A percentile compares a stretch with the other conserved stretches of the same genome.
phyloP scores from a whole-genome alignment of 1,284 basidiomycete genomes.

The Lentinula novae-zelandiae region DNA sequence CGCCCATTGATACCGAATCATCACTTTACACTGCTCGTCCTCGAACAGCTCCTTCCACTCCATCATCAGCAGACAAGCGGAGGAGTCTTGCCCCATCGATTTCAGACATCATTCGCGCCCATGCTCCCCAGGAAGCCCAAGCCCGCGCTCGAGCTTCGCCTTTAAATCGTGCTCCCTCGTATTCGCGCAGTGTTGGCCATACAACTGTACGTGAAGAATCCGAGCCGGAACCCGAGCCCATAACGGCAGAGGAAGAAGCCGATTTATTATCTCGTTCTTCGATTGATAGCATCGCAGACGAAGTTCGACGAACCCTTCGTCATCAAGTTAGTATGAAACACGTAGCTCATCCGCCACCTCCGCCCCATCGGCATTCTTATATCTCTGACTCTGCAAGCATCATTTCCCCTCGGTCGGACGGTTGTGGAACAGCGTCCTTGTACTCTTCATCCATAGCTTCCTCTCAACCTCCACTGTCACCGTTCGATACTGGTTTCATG shows the following conservation, averaged over 20 bases:
- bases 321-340: conserved; percentile 48
- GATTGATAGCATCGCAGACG: conserved; percentile 79
- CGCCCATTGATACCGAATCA: conserved; percentile 11
- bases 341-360: conserved; percentile 37
- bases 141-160: conserved; percentile 33
- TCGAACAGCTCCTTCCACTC: conserved; percentile 17
- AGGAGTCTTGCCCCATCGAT: conserved; percentile 66
- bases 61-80: conserved; percentile 24
- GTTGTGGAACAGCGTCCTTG: conserved; percentile 40
- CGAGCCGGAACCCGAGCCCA: conserved; percentile 46
- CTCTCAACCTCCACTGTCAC: conserved; percentile 37
- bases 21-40: conserved; percentile 8
- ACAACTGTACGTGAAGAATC: conserved; percentile 45
- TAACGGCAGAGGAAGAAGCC: conserved; percentile 51
- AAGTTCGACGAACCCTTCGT: conserved; percentile 65
- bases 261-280: conserved; percentile 72
- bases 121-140: conserved; percentile 57
- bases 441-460: conserved; percentile 46
- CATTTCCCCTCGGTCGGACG: conserved; percentile 51
- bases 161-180: conserved; percentile 43
- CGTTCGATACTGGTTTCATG: conserved; percentile 42
- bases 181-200: conserved; percentile 44
- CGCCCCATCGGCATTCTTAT: conserved; percentile 42
- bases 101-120: conserved; percentile 76
- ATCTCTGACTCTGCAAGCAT: conserved; percentile 47